Percentiles rank a stretch among this genome's conserved stretches.
phyloP scores from a whole-genome alignment of 495 filamentous ascomycete genomes.

The Xylona heveae region DNA sequence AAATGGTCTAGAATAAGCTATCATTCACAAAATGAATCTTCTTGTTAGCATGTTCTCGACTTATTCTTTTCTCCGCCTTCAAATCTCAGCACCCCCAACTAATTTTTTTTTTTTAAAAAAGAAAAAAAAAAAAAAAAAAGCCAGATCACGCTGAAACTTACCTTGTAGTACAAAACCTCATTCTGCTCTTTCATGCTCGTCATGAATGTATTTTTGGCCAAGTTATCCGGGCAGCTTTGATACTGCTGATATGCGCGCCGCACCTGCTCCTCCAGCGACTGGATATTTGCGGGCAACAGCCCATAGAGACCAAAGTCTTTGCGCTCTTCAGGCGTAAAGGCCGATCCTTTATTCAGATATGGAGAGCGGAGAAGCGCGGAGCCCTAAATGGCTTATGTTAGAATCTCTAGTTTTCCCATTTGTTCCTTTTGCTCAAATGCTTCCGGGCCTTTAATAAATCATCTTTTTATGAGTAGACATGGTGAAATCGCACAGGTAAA shows the following conservation, averaged over 20 bases:
- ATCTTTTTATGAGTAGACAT: too few relatives aligned
- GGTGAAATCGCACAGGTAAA: too few relatives aligned
- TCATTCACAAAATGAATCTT: too few relatives aligned
- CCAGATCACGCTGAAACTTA: slow-evolving; percentile 10
- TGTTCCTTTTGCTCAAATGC: slow-evolving; percentile 4
- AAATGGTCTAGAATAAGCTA: slow-evolving; percentile 42
- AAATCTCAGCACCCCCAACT: background rate
- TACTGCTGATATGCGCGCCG: slow-evolving; percentile 69
- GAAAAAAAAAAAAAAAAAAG: background rate
- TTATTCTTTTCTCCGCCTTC: slow-evolving; percentile 1
- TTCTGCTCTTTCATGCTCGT: slow-evolving; percentile 67
- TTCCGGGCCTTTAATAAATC: too few relatives aligned
- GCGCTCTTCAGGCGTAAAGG: slow-evolving; percentile 48
- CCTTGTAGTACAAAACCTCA: slow-evolving; percentile 52
- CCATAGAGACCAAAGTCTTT: slow-evolving; percentile 46
- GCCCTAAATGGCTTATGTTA: slow-evolving; percentile 29
- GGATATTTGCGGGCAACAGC: slow-evolving; percentile 46
- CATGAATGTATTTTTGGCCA: slow-evolving; percentile 71
- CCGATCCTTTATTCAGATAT: slow-evolving; percentile 71
- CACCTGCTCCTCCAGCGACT: slow-evolving; percentile 65
- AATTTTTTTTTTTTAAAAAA: background rate
- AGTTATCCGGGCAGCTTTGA: slow-evolving; percentile 27
- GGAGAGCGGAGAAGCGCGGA: slow-evolving; percentile 40
- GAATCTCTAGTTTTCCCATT: too few relatives aligned
- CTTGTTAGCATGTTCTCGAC: too few relatives aligned